These are phyloP conservation scores for Fagopyrum esculentum DNA, from an alignment of 148 eudicot species.

Conservation along the genomic window DNA sequence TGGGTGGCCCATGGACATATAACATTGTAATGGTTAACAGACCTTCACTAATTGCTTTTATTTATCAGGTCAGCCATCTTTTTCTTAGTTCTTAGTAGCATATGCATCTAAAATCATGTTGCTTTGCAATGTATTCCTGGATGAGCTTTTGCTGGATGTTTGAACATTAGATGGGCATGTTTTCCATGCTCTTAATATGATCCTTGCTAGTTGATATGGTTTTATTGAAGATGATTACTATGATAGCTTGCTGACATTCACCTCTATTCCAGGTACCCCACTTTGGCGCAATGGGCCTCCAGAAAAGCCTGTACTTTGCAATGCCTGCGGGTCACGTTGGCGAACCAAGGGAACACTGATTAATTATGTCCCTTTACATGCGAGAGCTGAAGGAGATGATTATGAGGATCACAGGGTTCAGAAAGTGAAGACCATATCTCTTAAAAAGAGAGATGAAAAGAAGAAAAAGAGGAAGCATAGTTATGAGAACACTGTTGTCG, in stretches of 20 bases:
- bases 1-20: too few relatives aligned
- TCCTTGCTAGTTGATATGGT: not conserved
- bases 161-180: not conserved
- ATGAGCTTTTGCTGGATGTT: constrained; percentile 21
- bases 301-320: constrained; percentile 95
- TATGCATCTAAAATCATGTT: not conserved
- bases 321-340: constrained; percentile 99
- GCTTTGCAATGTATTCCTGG: constrained; percentile 18
- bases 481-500: constrained; percentile 31
- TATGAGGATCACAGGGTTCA: constrained; percentile 53
- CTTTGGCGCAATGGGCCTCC: constrained; percentile 99
- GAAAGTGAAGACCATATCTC: constrained; percentile 47
- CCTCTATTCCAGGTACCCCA: constrained; percentile 67
- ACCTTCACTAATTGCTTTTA: not conserved
- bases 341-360: constrained; percentile 92
- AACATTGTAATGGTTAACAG: not conserved
- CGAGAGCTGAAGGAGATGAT: constrained; percentile 66
- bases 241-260: constrained; percentile 10
- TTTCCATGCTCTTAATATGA: not conserved
- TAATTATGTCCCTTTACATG: constrained; percentile 90
- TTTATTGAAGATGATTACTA: not conserved
- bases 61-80: not conserved
- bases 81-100: not conserved
- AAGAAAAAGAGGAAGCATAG: constrained; percentile 60
- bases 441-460: constrained; percentile 64